phyloP scores from a whole-genome alignment of 139 green algal species.

The Mychonastes homosphaera region DNA sequence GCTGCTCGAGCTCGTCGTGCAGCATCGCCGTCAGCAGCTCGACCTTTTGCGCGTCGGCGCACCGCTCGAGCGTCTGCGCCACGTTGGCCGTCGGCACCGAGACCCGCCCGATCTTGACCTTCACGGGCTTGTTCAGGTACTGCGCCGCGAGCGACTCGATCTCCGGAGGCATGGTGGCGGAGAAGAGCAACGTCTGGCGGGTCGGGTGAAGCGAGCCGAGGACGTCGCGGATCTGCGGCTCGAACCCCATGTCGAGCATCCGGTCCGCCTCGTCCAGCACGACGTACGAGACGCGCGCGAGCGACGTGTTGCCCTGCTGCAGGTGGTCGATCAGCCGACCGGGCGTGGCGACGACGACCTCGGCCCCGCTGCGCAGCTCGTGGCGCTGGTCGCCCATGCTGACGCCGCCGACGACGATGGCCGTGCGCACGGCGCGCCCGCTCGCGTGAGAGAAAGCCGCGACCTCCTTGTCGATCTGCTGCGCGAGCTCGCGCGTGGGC shows the following conservation, averaged over 20 bases:
- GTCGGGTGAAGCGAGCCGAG: too few relatives aligned
- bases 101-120: constrained; percentile 43
- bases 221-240: constrained; percentile 79
- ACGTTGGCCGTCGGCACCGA: constrained; percentile 61
- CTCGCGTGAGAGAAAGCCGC: constrained; percentile 49
- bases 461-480: constrained; percentile 98
- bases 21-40: constrained; percentile 50
- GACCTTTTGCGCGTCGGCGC: constrained; percentile 52
- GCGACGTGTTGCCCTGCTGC: constrained; percentile 59
- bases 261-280: constrained; percentile 91
- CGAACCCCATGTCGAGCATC: constrained; percentile 95
- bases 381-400: constrained; percentile 65
- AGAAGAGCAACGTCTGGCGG: constrained; percentile 79
- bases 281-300: constrained; percentile 67
- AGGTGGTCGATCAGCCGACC: constrained; percentile 83
- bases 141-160: constrained; percentile 66
- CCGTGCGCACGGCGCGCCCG: constrained; percentile 40
- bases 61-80: constrained; percentile 59
- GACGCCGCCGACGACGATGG: constrained; percentile 57
- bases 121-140: constrained; percentile 61
- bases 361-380: constrained; percentile 59
- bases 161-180: constrained; percentile 80
- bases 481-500: constrained; percentile 94
- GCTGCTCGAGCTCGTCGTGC: constrained; percentile 36
- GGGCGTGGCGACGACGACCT: constrained; percentile 77